Percentiles rank a stretch among this genome's conserved stretches.
Conservation (phyloP, 2,329 filamentous ascomycete species). For the Teratosphaeria gauchensis region DNA sequence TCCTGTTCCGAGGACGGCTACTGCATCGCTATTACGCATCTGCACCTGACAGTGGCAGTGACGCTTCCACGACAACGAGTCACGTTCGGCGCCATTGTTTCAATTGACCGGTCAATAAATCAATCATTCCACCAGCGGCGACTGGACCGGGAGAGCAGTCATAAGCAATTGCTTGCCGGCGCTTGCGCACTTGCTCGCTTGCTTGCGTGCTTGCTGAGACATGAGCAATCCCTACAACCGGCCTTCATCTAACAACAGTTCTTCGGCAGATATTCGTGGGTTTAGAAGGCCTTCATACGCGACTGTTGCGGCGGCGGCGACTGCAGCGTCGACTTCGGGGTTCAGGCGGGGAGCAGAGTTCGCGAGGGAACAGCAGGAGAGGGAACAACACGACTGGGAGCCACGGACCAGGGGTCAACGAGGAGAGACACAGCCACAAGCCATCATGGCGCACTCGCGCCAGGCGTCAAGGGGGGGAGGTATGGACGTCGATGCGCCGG, state of each 20-base stretch:
- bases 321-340: neutral
- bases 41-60: neutral
- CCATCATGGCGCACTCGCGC: conserved; percentile 2
- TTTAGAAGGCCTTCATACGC: conserved; percentile 51
- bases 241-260: conserved; percentile 14
- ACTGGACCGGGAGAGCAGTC: no score
- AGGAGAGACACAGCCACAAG: conserved; percentile 7
- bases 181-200: neutral
- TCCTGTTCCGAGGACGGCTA: neutral
- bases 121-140: neutral
- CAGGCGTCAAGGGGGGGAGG: conserved; percentile 1
- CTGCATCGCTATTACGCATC: neutral
- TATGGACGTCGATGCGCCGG: conserved; percentile 11
- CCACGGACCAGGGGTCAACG: conserved; percentile 1
- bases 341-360: neutral
- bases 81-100: neutral
- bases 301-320: conserved; percentile 41
- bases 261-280: neutral
- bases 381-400: neutral
- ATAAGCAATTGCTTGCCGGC: neutral
- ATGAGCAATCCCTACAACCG: conserved; percentile 38
- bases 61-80: neutral
- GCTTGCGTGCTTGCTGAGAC: neutral
- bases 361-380: conserved; percentile 27
- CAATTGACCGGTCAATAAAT: neutral